These are phyloP conservation scores for Linnemannia elongata DNA, from an alignment of 192 early-diverging fungal species.

Conservation along the genomic window DNA sequence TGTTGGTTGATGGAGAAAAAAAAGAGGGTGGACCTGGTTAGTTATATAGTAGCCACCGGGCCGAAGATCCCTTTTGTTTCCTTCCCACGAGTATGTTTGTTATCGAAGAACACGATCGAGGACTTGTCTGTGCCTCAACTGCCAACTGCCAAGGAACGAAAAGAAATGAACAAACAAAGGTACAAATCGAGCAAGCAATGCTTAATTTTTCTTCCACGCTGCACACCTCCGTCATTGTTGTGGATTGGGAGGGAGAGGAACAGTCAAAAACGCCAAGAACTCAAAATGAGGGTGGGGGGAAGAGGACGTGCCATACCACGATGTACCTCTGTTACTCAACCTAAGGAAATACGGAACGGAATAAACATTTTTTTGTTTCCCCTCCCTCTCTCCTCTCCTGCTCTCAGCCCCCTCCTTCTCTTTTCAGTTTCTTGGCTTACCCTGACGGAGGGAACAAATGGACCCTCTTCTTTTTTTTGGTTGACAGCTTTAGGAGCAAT, in stretches of 20 bases:
- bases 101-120: background rate
- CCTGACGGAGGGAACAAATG: background rate
- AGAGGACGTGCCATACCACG: background rate
- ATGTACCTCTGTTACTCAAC: background rate
- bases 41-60: too few species aligned
- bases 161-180: background rate
- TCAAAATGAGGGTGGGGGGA: background rate
- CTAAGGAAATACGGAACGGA: background rate
- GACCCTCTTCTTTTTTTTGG: background rate
- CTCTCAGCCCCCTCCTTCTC: background rate
- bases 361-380: background rate
- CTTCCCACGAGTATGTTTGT: too few species aligned
- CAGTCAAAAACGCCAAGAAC: background rate
- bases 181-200: too few species aligned
- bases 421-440: background rate
- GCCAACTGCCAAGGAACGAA: background rate
- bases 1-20: too few species aligned
- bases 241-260: background rate
- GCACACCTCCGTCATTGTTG: background rate
- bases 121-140: background rate
- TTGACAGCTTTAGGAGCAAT: too few species aligned
- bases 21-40: too few species aligned
- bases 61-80: too few species aligned
- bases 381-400: background rate
- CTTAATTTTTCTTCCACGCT: background rate